Evolutionary conservation across 2,329 filamentous ascomycete species (phyloP), one percentile per base, ranked within the genome.

Genomic region (Leptographium lundbergii): DNA sequence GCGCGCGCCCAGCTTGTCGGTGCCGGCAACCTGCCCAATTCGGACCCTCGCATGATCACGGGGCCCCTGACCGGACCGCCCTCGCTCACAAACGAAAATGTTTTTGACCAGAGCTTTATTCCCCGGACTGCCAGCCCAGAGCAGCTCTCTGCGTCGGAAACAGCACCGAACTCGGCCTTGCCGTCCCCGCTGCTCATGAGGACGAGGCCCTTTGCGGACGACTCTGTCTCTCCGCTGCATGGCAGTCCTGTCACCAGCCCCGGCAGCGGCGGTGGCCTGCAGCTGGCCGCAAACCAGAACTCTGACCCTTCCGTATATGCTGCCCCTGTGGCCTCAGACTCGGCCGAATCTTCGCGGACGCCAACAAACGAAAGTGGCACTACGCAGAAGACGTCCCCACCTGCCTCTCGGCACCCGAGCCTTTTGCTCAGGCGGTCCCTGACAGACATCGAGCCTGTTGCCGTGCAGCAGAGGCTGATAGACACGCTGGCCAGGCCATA

Each of bases 401-500:
- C 83, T 32, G 63, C 73, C 19, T 81, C 82, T 59, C 77, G 84
- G 63, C 84, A 85, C 59, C 80, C 83, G 57, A 88, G 73, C 59
- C 54, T 80, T 61, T 73, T 56, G 3, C 48, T 96, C 63, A 95
- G 91, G 73, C 84, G 92, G 67, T 95, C 92, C 22, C 87, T 88
- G 73, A 97, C 92, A 19, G 92, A 97, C 70, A 82, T 88, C 25
- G 81, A 82, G 57, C 81, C 88, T 22, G 78, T 88, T 32, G 84
- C 84, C 22, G 75, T 95, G 63, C 89, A 95, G 71, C 86, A 87
- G 66, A 92, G 87, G 72, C 82, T 96, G 53, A 82, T 92, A 66
- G 91, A 97, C 67, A 86, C 87, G 56, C 78, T 96, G 71, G 85
- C 90, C 27, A 86, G 91, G 69, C 91, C 92, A 19, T 96, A 89